Evolutionary conservation across 352 stramenopile species (phyloP), one percentile per base, ranked within the genome.

Genomic region (Phytophthora kernoviae): DNA sequence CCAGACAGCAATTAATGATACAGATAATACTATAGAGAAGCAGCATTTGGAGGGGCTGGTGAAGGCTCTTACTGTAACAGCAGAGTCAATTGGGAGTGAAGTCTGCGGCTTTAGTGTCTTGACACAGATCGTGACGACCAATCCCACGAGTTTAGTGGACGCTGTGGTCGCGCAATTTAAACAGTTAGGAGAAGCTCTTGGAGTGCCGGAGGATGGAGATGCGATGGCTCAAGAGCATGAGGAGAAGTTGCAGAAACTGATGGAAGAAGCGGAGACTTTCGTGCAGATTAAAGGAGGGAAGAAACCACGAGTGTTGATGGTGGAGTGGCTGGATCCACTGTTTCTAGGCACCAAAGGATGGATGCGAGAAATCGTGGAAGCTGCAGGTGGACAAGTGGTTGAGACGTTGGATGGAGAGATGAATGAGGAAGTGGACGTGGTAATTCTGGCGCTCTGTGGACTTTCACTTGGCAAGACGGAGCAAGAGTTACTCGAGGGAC

Each of bases 261-360:
- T 77, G 20, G 21, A 47, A 14, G 33, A 69, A 18, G 70, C 68
- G 0, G 33, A 70, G 10, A 12, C 21, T 12, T 48, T 73, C 0
- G 62, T 62, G 6, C 53, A 60, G 9, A 59, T 22, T 0, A 45
- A 37, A 4, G 58, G 37, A 4, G 53, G 50, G 7, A 45, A 45
- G n/a, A 48, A 49, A 30, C 68, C 65, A 1, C 62, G 59, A 7
- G 77, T 90, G 51, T 40, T 88, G 21, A 68, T 91, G 58, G 65
- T 91, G 40, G 82, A 91, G 62, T 91, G 82, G 82, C 68, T 88
- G n/a, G 76, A 89, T 20, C 82, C 82, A 34, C 54, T 91, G 37
- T 90, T 89, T 22, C 51, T 89, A 11, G 82, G 76, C 22, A 80
- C 73, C 3, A 73, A 76, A 43, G 77, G 82, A 11, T 91, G 82